These are phyloP conservation scores for Borovskyia barvae DNA, from an alignment of 208 protist genomes.

Conservation along the genomic window DNA sequence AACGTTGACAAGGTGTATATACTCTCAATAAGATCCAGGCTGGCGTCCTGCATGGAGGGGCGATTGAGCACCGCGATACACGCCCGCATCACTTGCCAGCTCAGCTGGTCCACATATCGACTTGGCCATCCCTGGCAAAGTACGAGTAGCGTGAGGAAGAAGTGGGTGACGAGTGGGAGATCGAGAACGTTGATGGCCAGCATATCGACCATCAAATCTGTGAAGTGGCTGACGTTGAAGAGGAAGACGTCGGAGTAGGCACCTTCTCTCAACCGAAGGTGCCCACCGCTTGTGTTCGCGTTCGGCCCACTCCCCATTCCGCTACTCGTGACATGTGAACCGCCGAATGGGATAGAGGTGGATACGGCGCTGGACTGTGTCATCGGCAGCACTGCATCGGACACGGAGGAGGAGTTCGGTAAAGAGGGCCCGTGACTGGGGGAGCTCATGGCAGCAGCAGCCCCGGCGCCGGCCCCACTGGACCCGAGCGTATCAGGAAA, in stretches of 20 bases:
- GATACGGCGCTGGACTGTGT: no score
- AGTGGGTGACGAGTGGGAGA: conserved; percentile 49
- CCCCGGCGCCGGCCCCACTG: no score
- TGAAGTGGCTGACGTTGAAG: conserved; percentile 80
- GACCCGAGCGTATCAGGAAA: no score
- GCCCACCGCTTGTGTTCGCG: no score
- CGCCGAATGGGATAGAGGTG: no score
- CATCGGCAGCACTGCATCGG: no score
- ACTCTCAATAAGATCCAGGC: conserved; percentile 43
- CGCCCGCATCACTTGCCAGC: conserved; percentile 62
- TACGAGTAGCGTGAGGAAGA: conserved; percentile 58
- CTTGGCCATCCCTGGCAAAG: conserved; percentile 54
- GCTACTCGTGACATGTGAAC: no score
- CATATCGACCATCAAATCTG: conserved; percentile 76
- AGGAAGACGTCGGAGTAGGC: conserved; percentile 54
- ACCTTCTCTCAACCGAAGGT: background rate
- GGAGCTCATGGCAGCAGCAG: no score
- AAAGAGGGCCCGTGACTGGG: no score
- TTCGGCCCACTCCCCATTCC: no score
- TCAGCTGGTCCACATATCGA: conserved; percentile 58
- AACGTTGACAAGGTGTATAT: conserved; percentile 55
- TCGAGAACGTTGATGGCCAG: conserved; percentile 81
- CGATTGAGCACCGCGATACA: conserved; percentile 76
- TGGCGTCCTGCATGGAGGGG: conserved; percentile 54
- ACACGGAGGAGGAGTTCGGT: no score